These are phyloP conservation scores for Antrodiella citrinella DNA, from an alignment of 768 basidiomycete genomes.

Conservation along the genomic window DNA sequence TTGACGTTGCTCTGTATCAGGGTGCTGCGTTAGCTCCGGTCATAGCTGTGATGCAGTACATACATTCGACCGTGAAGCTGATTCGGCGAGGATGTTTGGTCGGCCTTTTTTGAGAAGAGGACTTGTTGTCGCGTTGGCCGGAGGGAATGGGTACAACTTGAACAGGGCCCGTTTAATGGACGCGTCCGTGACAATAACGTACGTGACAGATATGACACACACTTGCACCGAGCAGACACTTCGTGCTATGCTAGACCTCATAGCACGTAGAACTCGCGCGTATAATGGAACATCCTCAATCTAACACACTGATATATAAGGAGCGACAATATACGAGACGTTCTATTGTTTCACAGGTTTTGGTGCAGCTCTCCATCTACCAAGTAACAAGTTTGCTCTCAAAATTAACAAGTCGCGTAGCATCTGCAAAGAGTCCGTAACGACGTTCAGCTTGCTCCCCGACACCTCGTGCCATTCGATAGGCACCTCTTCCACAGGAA, in stretches of 20 bases:
- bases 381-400: constrained; percentile 70
- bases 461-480: constrained; percentile 92
- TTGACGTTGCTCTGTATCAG: too few relatives aligned
- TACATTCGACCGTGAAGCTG: too few relatives aligned
- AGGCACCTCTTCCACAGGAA: constrained; percentile 81
- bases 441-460: constrained; percentile 85
- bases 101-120: too few relatives aligned
- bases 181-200: background rate
- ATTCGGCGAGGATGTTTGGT: too few relatives aligned
- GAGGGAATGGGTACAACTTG: too few relatives aligned
- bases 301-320: background rate
- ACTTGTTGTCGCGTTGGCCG: too few relatives aligned
- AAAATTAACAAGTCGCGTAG: constrained; percentile 79
- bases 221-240: too few relatives aligned
- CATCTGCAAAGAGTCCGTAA: constrained; percentile 85
- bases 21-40: too few relatives aligned
- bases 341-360: background rate
- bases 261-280: background rate
- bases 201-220: too few relatives aligned
- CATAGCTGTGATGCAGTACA: too few relatives aligned
- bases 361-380: constrained; percentile 54
- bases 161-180: background rate
- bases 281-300: background rate
- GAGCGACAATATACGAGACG: background rate
- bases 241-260: too few relatives aligned